Percentiles rank a stretch among this genome's conserved stretches.
These are phyloP conservation scores for Phialophora tarda DNA, from an alignment of 2,329 filamentous ascomycete genomes.

Conservation along the genomic window DNA sequence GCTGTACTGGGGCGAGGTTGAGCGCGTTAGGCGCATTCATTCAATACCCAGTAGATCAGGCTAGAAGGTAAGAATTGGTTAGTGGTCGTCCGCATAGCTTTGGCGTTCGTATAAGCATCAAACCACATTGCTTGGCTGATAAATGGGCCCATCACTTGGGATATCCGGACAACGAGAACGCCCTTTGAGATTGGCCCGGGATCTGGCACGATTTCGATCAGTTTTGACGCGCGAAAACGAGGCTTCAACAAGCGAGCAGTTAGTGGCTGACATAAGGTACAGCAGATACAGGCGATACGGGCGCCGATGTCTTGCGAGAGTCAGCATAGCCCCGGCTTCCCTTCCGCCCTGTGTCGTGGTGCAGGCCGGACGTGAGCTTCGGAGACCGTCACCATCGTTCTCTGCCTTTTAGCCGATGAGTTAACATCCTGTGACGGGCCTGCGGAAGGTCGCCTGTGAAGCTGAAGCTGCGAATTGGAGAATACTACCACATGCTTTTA, in stretches of 20 bases:
- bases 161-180: too few relatives aligned
- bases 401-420: not conserved
- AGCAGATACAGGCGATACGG: not conserved
- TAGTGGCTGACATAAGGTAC: not conserved
- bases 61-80: too few relatives aligned
- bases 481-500: not conserved
- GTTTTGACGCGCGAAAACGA: not conserved
- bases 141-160: not conserved
- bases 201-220: not conserved
- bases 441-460: not conserved
- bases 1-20: not conserved
- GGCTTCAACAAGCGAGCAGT: conserved; percentile 1
- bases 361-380: not conserved
- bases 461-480: not conserved
- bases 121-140: not conserved
- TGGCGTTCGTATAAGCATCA: not conserved
- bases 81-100: not conserved
- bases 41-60: too few relatives aligned
- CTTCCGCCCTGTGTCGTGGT: not conserved
- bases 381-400: not conserved
- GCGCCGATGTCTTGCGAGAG: not conserved
- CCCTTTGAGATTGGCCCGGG: too few relatives aligned
- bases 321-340: not conserved
- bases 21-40: not conserved
- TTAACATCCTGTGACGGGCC: not conserved